phyloP scores from a whole-genome alignment of 345 rosid genomes.

The Camelina hispida region DNA sequence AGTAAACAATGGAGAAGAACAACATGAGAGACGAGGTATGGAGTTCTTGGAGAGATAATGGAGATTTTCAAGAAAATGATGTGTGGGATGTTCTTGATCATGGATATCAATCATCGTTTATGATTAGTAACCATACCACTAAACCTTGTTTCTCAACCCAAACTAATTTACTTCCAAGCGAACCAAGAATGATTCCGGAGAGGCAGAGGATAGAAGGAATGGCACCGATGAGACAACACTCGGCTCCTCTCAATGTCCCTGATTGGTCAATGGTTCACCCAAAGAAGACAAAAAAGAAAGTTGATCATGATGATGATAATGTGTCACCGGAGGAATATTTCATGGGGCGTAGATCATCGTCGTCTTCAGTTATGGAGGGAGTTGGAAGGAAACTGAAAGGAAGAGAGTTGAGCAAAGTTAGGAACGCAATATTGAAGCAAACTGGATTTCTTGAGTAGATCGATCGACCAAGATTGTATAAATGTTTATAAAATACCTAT shows the following conservation, averaged over 20 bases:
- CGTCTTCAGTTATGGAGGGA: constrained; percentile 83
- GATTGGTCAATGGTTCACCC: constrained; percentile 62
- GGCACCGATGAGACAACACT: constrained; percentile 45
- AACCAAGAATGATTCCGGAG: constrained; percentile 63
- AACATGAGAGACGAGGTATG: constrained; percentile 47
- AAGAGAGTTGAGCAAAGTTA: constrained; percentile 75
- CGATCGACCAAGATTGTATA: neutral
- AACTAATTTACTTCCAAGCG: constrained; percentile 45
- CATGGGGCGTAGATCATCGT: constrained; percentile 59
- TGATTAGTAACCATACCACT: constrained; percentile 28
- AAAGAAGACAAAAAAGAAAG: constrained; percentile 47
- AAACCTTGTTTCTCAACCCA: constrained; percentile 43
- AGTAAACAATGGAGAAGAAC: constrained; percentile 48
- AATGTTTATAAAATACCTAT: neutral
- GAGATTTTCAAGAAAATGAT: constrained; percentile 58
- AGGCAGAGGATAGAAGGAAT: constrained; percentile 44
- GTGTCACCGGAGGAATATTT: constrained; percentile 83
- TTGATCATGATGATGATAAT: constrained; percentile 37
- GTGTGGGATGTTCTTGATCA: constrained; percentile 52
- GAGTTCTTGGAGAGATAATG: constrained; percentile 51
- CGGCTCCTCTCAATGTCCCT: constrained; percentile 78
- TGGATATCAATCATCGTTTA: constrained; percentile 44
- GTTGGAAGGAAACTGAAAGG: constrained; percentile 86
- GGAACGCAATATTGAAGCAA: constrained; percentile 72
- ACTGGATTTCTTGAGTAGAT: constrained; percentile 82